Evolutionary conservation across 768 basidiomycete species (phyloP).

Genomic region (Boletus coccyginus): DNA sequence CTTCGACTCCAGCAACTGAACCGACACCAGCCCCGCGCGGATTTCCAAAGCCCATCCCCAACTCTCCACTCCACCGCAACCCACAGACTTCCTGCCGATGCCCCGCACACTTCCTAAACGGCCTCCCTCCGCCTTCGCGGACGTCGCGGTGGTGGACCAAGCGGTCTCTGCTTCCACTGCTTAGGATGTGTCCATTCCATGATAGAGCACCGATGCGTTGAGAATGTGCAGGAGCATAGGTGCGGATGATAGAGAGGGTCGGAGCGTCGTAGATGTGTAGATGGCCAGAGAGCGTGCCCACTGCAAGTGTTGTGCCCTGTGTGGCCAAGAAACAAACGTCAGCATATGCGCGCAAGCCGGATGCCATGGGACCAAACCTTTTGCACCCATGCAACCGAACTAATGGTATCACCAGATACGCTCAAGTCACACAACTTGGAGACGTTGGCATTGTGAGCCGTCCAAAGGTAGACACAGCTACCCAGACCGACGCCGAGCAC

Average conservation of each 20-base stretch:
- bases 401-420: slow-evolving; percentile 66
- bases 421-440: slow-evolving; percentile 85
- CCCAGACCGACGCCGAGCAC: slow-evolving; percentile 92
- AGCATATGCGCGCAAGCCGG: neutral
- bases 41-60: slow-evolving; percentile 27
- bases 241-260: slow-evolving; percentile 70
- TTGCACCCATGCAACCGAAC: slow-evolving; percentile 93
- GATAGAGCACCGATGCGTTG: slow-evolving; percentile 92
- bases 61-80: slow-evolving; percentile 73
- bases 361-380: slow-evolving; percentile 35
- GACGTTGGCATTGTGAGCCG: slow-evolving; percentile 89
- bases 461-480: slow-evolving; percentile 95
- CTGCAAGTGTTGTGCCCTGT: slow-evolving; percentile 82
- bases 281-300: slow-evolving; percentile 87
- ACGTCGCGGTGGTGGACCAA: slow-evolving; percentile 92
- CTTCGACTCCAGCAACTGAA: slow-evolving; percentile 27
- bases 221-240: slow-evolving; percentile 79
- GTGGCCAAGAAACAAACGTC: neutral
- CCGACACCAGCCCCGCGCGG: slow-evolving; percentile 16
- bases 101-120: slow-evolving; percentile 69
- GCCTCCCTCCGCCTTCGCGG: slow-evolving; percentile 57
- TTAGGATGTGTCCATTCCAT: slow-evolving; percentile 87
- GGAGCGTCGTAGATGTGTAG: slow-evolving; percentile 93
- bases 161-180: slow-evolving; percentile 89
- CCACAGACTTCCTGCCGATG: slow-evolving; percentile 97